phyloP scores from a whole-genome alignment of 75 land plant species.

The Azolla pinnata region DNA sequence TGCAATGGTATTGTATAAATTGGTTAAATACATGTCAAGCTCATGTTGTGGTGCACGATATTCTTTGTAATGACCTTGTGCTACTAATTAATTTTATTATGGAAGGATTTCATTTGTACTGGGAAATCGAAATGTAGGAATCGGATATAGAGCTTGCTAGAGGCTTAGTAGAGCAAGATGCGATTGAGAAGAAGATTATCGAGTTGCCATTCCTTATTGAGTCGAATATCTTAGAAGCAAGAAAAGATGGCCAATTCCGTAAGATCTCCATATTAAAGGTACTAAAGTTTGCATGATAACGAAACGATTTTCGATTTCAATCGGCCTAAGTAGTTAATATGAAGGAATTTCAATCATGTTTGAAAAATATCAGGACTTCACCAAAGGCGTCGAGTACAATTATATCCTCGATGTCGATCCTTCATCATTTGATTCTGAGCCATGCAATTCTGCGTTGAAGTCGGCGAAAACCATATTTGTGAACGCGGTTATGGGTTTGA shows the following conservation, averaged over 20 bases:
- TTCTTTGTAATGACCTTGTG: no score
- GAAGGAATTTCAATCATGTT: no score
- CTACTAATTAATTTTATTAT: no score
- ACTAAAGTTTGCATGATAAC: no score
- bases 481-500: constrained; percentile 45
- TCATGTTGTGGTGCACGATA: not conserved
- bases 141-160: constrained; percentile 45
- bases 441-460: constrained; percentile 19
- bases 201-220: constrained; percentile 34
- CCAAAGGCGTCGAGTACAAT: constrained; percentile 21
- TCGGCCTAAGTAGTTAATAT: no score
- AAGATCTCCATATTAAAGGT: constrained; percentile 19
- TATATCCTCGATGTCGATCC: constrained; percentile 43
- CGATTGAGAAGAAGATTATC: constrained; percentile 29
- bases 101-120: no score
- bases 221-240: constrained; percentile 32
- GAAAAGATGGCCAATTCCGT: constrained; percentile 34
- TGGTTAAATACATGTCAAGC: no score
- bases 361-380: constrained; percentile 34
- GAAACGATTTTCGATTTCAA: no score
- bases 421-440: constrained; percentile 24
- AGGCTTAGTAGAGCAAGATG: constrained; percentile 36
- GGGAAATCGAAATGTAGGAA: constrained; percentile 27
- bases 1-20: no score
- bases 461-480: constrained; percentile 46